Evolutionary conservation across 139 green algal genomes (phyloP).

Genomic region (Chlorella sp.): DNA sequence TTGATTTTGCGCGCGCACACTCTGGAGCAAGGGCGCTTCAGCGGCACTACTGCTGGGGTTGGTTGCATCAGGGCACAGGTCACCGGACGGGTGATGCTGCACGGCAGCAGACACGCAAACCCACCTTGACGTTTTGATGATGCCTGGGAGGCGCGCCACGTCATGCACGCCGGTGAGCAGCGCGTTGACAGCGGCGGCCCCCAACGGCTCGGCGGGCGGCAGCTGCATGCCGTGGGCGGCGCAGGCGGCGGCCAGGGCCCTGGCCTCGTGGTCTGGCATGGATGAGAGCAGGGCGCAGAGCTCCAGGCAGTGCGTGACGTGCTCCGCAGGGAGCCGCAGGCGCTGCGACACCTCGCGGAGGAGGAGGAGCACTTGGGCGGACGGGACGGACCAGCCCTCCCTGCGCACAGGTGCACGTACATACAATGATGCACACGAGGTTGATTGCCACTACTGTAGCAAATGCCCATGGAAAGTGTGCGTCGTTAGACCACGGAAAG

Average conservation of each 20-base stretch:
- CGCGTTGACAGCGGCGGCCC: background rate
- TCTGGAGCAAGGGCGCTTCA: no score
- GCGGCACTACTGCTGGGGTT: no score
- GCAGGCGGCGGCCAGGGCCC: background rate
- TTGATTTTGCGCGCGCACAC: no score
- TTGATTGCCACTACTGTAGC: no score
- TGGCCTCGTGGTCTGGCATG: background rate
- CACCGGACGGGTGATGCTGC: no score
- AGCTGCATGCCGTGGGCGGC: background rate
- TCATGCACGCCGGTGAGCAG: background rate
- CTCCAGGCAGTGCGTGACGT: conserved; percentile 52
- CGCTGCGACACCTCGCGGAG: conserved; percentile 49
- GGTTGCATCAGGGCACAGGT: no score
- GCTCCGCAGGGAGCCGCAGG: conserved; percentile 38
- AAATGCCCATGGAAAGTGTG: no score
- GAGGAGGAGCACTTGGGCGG: conserved; percentile 31
- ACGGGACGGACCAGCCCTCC: conserved; percentile 43
- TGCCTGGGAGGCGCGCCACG: background rate
- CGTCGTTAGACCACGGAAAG: no score
- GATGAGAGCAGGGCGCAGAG: conserved; percentile 24
- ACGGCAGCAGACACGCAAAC: background rate
- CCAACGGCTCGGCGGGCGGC: background rate
- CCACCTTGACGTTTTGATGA: background rate
- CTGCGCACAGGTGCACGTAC: conserved; percentile 12
- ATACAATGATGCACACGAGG: no score